Evolutionary conservation across 768 basidiomycete genomes (phyloP), one percentile per base, ranked within the genome.

Genomic region (Pulveroboletus sp.): DNA sequence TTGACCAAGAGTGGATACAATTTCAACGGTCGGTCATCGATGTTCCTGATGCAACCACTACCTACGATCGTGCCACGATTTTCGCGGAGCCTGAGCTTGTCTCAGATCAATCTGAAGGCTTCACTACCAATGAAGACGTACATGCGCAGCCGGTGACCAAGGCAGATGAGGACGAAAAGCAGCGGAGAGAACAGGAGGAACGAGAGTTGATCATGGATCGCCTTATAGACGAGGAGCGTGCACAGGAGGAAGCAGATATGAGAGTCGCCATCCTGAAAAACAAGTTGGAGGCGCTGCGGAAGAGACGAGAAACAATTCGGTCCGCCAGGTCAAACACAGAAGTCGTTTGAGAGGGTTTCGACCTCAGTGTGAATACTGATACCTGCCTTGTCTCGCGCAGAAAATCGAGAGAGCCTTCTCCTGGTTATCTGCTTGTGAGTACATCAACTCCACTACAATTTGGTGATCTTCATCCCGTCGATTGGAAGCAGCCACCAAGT

Each of bases 201-300:
- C 75, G 80, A 43, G 89, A 92, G 57, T 68, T 91, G 51, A 91
- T 92, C 39, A 87, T 92, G 84, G 89, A 91, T 67, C 77, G 90
- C 47, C 67, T 92, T 41, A 51, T 90, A 64, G 89, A 91, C 28
- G 90, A 93, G 69, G 89, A 93, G 65, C 77, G 82, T 48, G 85
- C 83, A 30, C 90, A 93, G 71, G 90, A 93, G 63, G 89, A 92
- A 63, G 90, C 89, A 6, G 90, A 93, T 63, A 81, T 82, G 71
- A 81, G 80, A 46, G 89, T 90, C 9, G 63, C 64, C 8, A 57
- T 76, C 38, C 75, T 92, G 70, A 90, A 85, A 69, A 79, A 69
- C 39, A 76, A 76, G 57, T 59, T 92, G 31, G 86, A 84, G 47
- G 75, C 79, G 9, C 65, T 91, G 48, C 73, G 73, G 62, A 67